A percentile compares a stretch with the other conserved stretches of the same genome.
Evolutionary conservation across 2,329 filamentous ascomycete species (phyloP).

Genomic region (Myriosclerotinia scirpicola): DNA sequence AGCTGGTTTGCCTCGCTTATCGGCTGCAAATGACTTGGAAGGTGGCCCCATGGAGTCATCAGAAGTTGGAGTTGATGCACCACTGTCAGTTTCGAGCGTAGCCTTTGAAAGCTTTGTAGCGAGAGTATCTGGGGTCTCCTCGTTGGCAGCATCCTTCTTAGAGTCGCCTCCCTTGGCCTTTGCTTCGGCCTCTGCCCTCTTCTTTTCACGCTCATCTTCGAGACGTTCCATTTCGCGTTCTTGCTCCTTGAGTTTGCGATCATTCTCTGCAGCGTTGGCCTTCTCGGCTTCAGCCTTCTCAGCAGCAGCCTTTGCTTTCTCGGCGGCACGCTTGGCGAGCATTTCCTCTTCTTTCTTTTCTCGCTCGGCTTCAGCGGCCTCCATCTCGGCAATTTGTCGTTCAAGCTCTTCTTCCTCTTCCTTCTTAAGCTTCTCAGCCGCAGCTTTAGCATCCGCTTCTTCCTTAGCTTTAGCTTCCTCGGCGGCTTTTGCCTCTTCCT

Average conservation of each 20-base stretch:
- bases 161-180: slow-evolving; percentile 32
- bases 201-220: slow-evolving; percentile 67
- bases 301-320: slow-evolving; percentile 44
- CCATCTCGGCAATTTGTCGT: slow-evolving; percentile 61
- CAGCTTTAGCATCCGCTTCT: slow-evolving; percentile 39
- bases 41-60: slow-evolving; percentile 49
- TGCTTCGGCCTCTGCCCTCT: slow-evolving; percentile 52
- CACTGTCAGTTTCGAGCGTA: slow-evolving; percentile 48
- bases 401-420: slow-evolving; percentile 58
- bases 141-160: slow-evolving; percentile 34
- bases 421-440: slow-evolving; percentile 42
- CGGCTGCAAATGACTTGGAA: slow-evolving; percentile 54
- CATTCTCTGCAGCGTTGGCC: slow-evolving; percentile 55
- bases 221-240: slow-evolving; percentile 71
- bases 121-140: slow-evolving; percentile 38
- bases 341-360: slow-evolving; percentile 42
- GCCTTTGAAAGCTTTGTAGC: slow-evolving; percentile 53
- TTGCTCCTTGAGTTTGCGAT: slow-evolving; percentile 68
- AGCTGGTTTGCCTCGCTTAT: slow-evolving; percentile 76
- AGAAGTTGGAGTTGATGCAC: slow-evolving; percentile 45
- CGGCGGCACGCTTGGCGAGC: slow-evolving; percentile 36
- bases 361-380: slow-evolving; percentile 40
- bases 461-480: slow-evolving; percentile 43
- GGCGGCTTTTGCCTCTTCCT: slow-evolving; percentile 35
- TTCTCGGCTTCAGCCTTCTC: slow-evolving; percentile 49